Evolutionary conservation across 2,329 filamentous ascomycete genomes (phyloP), one percentile per base, ranked within the genome.

Genomic region (Aspergillus bombycis): DNA sequence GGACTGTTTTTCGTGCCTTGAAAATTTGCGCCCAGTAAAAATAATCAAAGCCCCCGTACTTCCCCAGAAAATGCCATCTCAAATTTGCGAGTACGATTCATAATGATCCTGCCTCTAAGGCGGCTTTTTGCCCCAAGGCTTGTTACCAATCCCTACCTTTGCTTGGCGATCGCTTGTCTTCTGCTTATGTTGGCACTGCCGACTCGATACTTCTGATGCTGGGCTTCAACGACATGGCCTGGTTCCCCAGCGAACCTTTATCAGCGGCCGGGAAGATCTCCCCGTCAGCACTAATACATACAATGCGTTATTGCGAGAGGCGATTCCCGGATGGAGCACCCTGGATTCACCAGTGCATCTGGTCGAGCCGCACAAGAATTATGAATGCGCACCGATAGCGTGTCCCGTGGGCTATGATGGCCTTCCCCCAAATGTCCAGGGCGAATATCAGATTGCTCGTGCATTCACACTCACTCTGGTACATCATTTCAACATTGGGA

Each of bases 141-240:
- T 12, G 5, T 48, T n/a, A 26, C 12, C 5, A 26, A 11, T 48
- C 45, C 16, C 45, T 48, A 6, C 45, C 12, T 26, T 23, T 48
- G 11, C 45, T 14, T 48, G 21, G 45, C 21, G 12, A 26, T 48
- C 21, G 12, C 21, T 26, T 48, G 45, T 8, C 45, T 48, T 26
- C 16, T 48, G 10, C 11, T 48, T 48, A 48, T 26, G 45, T 16
- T 48, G 11, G 1, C n/a, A 48, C 55, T 16, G 34, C 54, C 19
- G 45, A 58, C 26, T 23, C 58, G 23, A 60, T 54, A 34, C 32
- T 62, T 11, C 19, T 62, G 19, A 52, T 62, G 34, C 34, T 62
- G 28, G 60, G 60, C 30, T 62, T 62, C 45, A 62, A 62, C 8
- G 60, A 62, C 55, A 57, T 62, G 54, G 60, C 41, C 4, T 62